Evolutionary conservation across 768 basidiomycete genomes (phyloP), one percentile per base, ranked within the genome.

Genomic region (Tricholoma terreum): DNA sequence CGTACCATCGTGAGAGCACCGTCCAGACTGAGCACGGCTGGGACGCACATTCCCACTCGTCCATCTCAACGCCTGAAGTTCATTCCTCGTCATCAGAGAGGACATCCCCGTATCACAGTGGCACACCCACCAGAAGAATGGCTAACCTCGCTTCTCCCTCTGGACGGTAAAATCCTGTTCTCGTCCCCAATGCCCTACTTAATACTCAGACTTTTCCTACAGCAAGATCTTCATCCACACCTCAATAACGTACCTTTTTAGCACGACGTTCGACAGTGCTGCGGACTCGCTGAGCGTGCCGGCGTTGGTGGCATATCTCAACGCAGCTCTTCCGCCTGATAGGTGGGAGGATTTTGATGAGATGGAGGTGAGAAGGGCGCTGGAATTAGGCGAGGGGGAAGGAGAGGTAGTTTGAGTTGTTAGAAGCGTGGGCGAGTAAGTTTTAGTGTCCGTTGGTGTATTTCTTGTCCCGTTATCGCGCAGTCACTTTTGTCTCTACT

Each of bases 261-360:
- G 73, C 49, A 84, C 85, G 52, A 89, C 89, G 27, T 88, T 88
- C 71, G 84, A 83, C 58, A 62, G 2, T 8, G 12, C 74, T 12
- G 70, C 77, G 24, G 89, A 90, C 69, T 85, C 87, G 59, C 75
- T 91, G 75, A 82, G 82, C 6, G 83, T 91, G 65, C 84, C 85
- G 2, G 73, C 85, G 7, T 73, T 91, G 24, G 73, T 91, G 36
- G 80, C 84, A 4, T 89, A 88, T 67, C 77, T 91, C 56, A 90
- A 90, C 64, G 84, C 87, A 2, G 87, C 87, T 4, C 80, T 90
- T 75, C 89, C 89, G 4, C 76, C 75, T 21, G 89, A 90, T 67
- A 90, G 89, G 70, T 83, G 89, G 65, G 89, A 90, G 73, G 89
- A 91, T 60, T 91, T 89, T 59, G 89, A 91, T 69, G 88, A 87